Base-by-base conservation (phyloP, 106 monocot species). In the Dendrobium chrysotoxum region DNA sequence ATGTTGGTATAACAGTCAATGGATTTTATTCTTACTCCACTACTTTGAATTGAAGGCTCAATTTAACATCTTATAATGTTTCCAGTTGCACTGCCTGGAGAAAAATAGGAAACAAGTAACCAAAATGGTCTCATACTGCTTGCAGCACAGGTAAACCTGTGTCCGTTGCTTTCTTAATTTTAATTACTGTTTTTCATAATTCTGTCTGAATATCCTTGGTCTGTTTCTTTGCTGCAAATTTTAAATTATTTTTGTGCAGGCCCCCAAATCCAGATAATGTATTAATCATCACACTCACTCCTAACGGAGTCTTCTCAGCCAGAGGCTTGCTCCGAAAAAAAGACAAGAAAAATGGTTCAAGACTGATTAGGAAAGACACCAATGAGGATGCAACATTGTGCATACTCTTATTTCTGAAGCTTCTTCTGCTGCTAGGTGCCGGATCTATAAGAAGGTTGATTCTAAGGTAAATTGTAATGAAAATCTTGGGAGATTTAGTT, bases 51-150 rank as follows among this genome's bases (percentile, higher is more conserved):
- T 38, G 35, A 70, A 70, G 25, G 5, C 11, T 65, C 13, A 35
- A 70, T 79, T 71, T 42, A 55, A 28, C n/a, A 17, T 47, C 16
- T 61, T 73, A 71, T 83, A 23, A 61, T 58, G 40, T 55, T 83
- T 88, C 57, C 90, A 99, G 99, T 81, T 99, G 83, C 99, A 88
- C 72, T 89, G 85, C 79, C 83, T 82, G 45, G 93, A 89, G 77
- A 95, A 78, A 81, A 92, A 91, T 80, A 91, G 93, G 82, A 92
- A 82, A 75, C 92, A 95, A 75, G 86, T 88, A 64, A 91, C 93
- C 80, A 93, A 88, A 77, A 90, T 91, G 89, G 83, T 95, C 45
- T 95, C 99, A n/a, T 95, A 99, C 79, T 99, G 99, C 81, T 79
- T 89, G 21, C 74, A 88, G 80, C 99, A 99, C 78, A 87, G 91